Evolutionary conservation across 2,329 filamentous ascomycete species (phyloP).

Genomic region (Botrytis fragariae): DNA sequence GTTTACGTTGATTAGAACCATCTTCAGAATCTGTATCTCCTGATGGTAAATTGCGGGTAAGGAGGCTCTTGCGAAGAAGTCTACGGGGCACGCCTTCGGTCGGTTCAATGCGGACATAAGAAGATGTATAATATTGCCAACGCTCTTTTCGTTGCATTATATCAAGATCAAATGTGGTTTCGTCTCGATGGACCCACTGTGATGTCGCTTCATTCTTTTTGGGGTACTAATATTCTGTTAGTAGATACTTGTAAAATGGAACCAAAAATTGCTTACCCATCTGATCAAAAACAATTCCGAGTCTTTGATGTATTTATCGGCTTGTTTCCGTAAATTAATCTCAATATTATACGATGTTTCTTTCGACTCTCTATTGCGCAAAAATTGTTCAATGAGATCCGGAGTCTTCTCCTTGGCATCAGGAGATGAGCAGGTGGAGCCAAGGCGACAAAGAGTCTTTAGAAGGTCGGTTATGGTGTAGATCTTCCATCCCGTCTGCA

Average conservation of each 20-base stretch:
- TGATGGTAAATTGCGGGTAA: slow-evolving; percentile 67
- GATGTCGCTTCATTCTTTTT: slow-evolving; percentile 65
- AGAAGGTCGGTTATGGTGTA: slow-evolving; percentile 92
- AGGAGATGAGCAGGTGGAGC: slow-evolving; percentile 75
- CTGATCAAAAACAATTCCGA: slow-evolving; percentile 86
- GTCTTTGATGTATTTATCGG: slow-evolving; percentile 90
- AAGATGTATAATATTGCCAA: slow-evolving; percentile 96
- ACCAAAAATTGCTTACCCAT: slow-evolving; percentile 66
- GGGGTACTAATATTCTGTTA: slow-evolving; percentile 55
- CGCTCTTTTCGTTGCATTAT: slow-evolving; percentile 79
- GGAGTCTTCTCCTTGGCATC: slow-evolving; percentile 92
- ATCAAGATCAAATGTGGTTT: slow-evolving; percentile 80
- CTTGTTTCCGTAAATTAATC: slow-evolving; percentile 85
- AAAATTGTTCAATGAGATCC: slow-evolving; percentile 85
- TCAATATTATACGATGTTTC: slow-evolving; percentile 88
- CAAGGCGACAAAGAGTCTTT: slow-evolving; percentile 75
- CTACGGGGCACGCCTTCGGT: slow-evolving; percentile 74
- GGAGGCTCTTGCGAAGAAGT: slow-evolving; percentile 61
- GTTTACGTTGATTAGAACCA: slow-evolving; percentile 55
- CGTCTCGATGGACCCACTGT: slow-evolving; percentile 66
- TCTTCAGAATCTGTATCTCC: slow-evolving; percentile 62
- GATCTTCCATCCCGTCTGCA: slow-evolving; percentile 86
- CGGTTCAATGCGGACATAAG: slow-evolving; percentile 82
- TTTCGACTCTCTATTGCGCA: slow-evolving; percentile 74
- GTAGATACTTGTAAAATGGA: slow-evolving; percentile 15